Base-by-base conservation (phyloP, 2,329 filamentous ascomycete genomes). In the Fusarium avenaceum region DNA sequence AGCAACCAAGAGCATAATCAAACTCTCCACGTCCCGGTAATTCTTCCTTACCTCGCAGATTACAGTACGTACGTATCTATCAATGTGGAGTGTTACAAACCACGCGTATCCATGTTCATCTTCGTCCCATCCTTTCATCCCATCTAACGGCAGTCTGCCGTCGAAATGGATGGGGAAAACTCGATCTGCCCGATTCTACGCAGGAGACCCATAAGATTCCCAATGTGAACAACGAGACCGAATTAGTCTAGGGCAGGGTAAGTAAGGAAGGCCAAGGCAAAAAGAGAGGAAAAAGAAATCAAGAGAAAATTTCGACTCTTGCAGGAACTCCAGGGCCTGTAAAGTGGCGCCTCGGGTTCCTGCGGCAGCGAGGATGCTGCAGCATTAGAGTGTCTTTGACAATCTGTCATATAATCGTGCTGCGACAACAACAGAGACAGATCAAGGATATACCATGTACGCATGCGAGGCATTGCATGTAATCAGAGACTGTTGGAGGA, bases 321-420 rank as follows among this genome's bases (percentile, higher is more conserved):
- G 20, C 32, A 38, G 11, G 30, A 54, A 38, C 22, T 43, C 40
- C 30, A 38, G 48, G 28, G 30, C 24, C 51, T 19, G n/a, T 13
- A 47, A 22, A 54, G 59, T 67, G 66, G 66, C 66, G 57, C 52
- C 30, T 39, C 62, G 66, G 62, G 66, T 67, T 70, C 66, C 66
- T 69, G 66, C 62, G 66, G 66, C 59, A 63, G 49, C 66, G 62
- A 57, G 58, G 62, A 45, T 49, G 30, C 32, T 28, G 47, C 51
- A 65, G 51, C 14, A 38, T 35, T 51, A 63, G 45, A 64, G 35
- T 59, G 42, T 43, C 33, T 39, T 39, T 48, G 45, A 47, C 22
- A 43, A 33, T 50, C 46, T 6, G 33, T 51, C 24, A 44, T 53
- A 30, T 48, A 6, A 39, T 51, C 24, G 40, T 53, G 42, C 48